Base-by-base conservation (phyloP, 192 early-diverging fungal genomes). In the Phycomyces nitens region DNA sequence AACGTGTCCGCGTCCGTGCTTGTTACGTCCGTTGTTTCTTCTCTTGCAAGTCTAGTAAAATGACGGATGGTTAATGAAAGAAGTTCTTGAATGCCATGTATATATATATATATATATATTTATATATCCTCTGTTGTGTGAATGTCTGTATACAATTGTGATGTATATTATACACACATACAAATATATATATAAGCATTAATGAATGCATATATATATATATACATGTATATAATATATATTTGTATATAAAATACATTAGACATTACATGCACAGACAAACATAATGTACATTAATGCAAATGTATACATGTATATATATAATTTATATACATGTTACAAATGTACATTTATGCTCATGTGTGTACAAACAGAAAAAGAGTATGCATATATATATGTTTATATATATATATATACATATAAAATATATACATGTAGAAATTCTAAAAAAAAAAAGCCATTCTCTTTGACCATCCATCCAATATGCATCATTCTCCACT, bases 21-120 rank as follows among this genome's bases (percentile, higher is more conserved):
- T 99, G 89, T 88, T 92, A 73, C 97, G 94, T 86, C 97, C 96
- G 86, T 96, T 89, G 81, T 97, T 99, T 85, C 97, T 93, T 89
- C 96, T 92, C 88, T 98, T 99, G 77, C 83, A 78, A 79, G 97
- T 98, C 97, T 97, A 78, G 29, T 54, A 16, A 22, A 62, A 29
- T 0, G 12, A 38, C n/a, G 7, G 49, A 58, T 7, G 29, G 29
- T 34, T 34, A 34, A 34, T n/a, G 7, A 34, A 34, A 34, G 29
- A 5, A 5, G 29, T 34, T 34, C 29, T n/a, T n/a, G n/a, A n/a
- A 14, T 47, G 2, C 12, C 3, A 47, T 47, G 2, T 11, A n/a
- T 6, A 47, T 11, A 18, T 47, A 11, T 47, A 47, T 18, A 47
- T 47, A 18, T 47, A 3, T 18, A 47, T n/a, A n/a, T 47, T 2